Evolutionary conservation across 2,329 filamentous ascomycete genomes (phyloP), one percentile per base, ranked within the genome.

Genomic region (Diaporthe batatas): DNA sequence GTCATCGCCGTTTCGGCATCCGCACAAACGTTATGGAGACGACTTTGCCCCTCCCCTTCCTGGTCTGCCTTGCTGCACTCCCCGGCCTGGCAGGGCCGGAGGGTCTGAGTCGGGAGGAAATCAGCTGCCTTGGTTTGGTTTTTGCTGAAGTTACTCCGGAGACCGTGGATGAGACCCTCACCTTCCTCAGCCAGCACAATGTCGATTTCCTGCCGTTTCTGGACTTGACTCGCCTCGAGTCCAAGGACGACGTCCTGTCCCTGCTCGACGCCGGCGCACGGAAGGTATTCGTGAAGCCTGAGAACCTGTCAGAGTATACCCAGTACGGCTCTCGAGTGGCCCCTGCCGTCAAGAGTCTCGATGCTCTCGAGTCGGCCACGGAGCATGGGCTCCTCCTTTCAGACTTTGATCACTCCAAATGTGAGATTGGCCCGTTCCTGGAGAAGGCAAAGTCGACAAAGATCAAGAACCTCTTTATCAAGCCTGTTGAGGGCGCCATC

Each of bases 211-310:
- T 88, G 76, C 89, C 93, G 76, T 95, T 93, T 81, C 89, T 98
- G 76, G 94, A 98, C 78, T 94, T 91, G 67, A 92, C 93, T 6
- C 84, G 84, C 29, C 86, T 98, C 51, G 82, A 89, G 42, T 91
- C 91, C 14, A 85, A 86, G 71, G 92, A 95, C 76, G 93, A 97
- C 75, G 86, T 98, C 47, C 84, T 96, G 70, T 89, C 93, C 59
- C 87, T 98, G 47, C 90, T 99, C 71, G 94, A 99, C 81, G 90
- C 91, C 75, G 96, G 96, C 73, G 94, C 95, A 8, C 90, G 91
- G 68, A 96, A 92, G 80, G 92, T 96, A 75, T 96, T 98, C 81
- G 93, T 98, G 67, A 88, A 89, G 23, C 88, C 91, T 62, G 87
- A 91, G 72, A 92, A 94, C 80, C 85, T 97, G 69, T 85, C 86